Conservation (phyloP, 2,329 filamentous ascomycete species). For the Alternaria sp. region DNA sequence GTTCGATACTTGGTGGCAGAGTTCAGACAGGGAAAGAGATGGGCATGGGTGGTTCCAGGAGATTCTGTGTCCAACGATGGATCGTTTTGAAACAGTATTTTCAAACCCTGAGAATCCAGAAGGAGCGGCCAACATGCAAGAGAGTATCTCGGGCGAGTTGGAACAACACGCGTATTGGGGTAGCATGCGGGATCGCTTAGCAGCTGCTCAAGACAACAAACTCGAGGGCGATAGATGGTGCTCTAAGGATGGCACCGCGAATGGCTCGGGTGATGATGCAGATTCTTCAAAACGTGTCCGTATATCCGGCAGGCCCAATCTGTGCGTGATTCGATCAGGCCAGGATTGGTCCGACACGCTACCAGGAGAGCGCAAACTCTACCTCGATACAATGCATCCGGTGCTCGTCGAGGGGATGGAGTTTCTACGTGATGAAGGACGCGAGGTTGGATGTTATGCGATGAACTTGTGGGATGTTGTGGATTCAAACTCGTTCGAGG, state of each 20-base stretch:
- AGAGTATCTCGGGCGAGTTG: slow-evolving; percentile 46
- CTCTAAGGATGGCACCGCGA: background rate
- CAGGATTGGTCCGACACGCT: slow-evolving; percentile 54
- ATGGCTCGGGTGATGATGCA: background rate
- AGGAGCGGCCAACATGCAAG: slow-evolving; percentile 52
- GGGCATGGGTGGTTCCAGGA: slow-evolving; percentile 53
- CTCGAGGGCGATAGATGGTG: slow-evolving; percentile 32
- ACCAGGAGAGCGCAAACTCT: slow-evolving; percentile 52
- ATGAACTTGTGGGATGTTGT: slow-evolving; percentile 55
- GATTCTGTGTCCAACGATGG: slow-evolving; percentile 50
- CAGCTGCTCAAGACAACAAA: slow-evolving; percentile 47
- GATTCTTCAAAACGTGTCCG: slow-evolving; percentile 27
- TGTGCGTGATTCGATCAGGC: slow-evolving; percentile 54
- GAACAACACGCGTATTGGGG: slow-evolving; percentile 57
- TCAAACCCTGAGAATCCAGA: slow-evolving; percentile 48
- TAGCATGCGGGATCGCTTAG: slow-evolving; percentile 54
- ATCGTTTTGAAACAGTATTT: slow-evolving; percentile 55
- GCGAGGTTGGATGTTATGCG: slow-evolving; percentile 53
- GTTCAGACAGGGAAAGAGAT: slow-evolving; percentile 30
- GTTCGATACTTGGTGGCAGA: slow-evolving; percentile 50
- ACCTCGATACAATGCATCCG: slow-evolving; percentile 55
- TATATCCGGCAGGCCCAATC: slow-evolving; percentile 49
- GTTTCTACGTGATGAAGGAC: slow-evolving; percentile 53
- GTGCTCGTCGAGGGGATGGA: slow-evolving; percentile 53
- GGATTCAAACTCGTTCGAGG: slow-evolving; percentile 24